phyloP scores from a whole-genome alignment of 1,284 basidiomycete species.

The Melampsora larici-populina region DNA sequence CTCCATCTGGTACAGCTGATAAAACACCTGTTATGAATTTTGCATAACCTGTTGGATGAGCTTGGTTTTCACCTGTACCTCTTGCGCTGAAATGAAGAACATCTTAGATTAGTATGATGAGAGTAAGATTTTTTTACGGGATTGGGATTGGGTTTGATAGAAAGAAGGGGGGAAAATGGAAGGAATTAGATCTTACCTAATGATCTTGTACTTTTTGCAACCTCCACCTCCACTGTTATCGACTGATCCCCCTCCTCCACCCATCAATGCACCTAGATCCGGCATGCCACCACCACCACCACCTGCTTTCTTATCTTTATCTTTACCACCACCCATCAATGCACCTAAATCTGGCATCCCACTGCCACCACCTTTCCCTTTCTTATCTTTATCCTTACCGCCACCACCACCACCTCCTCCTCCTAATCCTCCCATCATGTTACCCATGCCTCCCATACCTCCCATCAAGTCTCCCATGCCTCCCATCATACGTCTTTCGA shows the following conservation, averaged over 20 bases:
- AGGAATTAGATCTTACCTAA: neutral
- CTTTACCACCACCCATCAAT: neutral
- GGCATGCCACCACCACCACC: neutral
- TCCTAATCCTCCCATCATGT: neutral
- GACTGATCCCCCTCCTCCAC: neutral
- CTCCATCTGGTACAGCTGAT: conserved; percentile 9
- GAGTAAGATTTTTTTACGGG: no score
- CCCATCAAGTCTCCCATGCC: neutral
- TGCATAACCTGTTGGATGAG: neutral
- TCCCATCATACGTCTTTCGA: neutral
- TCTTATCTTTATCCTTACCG: no score
- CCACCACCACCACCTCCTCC: no score
- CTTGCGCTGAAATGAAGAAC: conserved; percentile 4
- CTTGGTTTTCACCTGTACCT: conserved; percentile 20
- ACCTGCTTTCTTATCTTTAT: neutral
- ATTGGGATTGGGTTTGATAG: no score
- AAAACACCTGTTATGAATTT: conserved; percentile 1
- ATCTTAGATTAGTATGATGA: no score
- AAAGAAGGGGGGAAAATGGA: neutral
- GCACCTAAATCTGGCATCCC: no score
- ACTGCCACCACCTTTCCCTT: no score
- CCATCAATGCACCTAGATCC: neutral
- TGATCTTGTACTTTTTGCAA: conserved; percentile 5
- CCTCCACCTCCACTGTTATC: neutral
- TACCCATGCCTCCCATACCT: neutral